A percentile compares a stretch with the other conserved stretches of the same genome.
These are phyloP conservation scores for Actinomortierella ambigua DNA, from an alignment of 371 early-diverging fungal species.

Conservation along the genomic window DNA sequence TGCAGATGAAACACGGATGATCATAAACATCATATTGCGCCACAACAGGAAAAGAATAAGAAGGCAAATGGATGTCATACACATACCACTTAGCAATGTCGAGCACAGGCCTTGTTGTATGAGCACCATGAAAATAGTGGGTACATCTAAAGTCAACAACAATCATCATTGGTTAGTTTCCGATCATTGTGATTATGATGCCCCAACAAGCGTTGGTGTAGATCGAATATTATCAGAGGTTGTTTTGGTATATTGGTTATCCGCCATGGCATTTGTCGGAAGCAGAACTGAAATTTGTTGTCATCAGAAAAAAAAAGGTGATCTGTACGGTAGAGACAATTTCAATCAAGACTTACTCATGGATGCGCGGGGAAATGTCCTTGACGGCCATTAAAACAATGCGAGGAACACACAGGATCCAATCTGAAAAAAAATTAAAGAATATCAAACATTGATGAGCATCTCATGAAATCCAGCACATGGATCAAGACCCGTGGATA, in stretches of 20 bases:
- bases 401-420: not conserved
- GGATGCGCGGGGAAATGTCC: not conserved
- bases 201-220: not conserved
- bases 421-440: conserved; percentile 6
- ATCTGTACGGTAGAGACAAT: not conserved
- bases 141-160: no score
- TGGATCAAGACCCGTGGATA: no score
- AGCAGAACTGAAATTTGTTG: conserved; percentile 49
- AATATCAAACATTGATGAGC: no score
- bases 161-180: no score
- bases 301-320: conserved; percentile 22
- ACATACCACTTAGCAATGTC: no score
- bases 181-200: no score
- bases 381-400: not conserved
- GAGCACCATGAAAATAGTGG: no score
- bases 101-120: no score
- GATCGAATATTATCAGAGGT: not conserved
- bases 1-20: conserved; percentile 51
- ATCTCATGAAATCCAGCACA: no score
- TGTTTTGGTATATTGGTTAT: conserved; percentile 38
- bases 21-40: conserved; percentile 48
- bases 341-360: not conserved
- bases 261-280: conserved; percentile 49
- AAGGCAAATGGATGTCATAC: no score
- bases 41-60: no score